A percentile compares a stretch with the other conserved stretches of the same genome.
phyloP scores from a whole-genome alignment of 768 basidiomycete species.

The Russula olivacea region DNA sequence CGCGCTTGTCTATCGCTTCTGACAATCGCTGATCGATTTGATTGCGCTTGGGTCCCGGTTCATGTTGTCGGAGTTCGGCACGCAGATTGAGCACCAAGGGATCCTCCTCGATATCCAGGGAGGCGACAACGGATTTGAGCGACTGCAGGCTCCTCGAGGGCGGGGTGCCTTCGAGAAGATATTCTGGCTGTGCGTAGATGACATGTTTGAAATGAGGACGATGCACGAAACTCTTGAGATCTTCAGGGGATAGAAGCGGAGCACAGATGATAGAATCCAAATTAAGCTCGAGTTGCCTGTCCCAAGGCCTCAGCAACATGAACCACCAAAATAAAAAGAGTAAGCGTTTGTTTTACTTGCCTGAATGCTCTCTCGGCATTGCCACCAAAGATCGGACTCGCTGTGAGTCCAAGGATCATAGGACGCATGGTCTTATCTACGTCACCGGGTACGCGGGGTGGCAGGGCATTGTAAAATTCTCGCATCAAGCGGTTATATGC shows the following conservation, averaged over 20 bases:
- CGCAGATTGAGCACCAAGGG: conserved; percentile 55
- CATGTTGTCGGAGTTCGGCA: conserved; percentile 37
- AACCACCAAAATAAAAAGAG: neutral
- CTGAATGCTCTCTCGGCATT: conserved; percentile 54
- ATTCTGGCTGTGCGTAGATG: conserved; percentile 38
- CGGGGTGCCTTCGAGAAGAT: conserved; percentile 30
- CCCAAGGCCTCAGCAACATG: conserved; percentile 9
- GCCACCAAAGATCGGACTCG: conserved; percentile 79
- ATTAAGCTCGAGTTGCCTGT: conserved; percentile 62
- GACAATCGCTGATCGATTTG: conserved; percentile 64
- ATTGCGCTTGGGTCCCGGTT: conserved; percentile 37
- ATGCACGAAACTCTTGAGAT: conserved; percentile 56
- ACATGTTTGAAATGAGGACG: conserved; percentile 59
- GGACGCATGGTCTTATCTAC: conserved; percentile 40
- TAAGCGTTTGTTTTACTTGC: conserved; percentile 34
- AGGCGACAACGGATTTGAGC: conserved; percentile 38
- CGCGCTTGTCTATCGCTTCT: conserved; percentile 48
- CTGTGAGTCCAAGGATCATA: conserved; percentile 70
- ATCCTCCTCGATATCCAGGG: conserved; percentile 59
- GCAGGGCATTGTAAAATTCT: conserved; percentile 59
- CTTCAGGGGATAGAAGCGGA: conserved; percentile 48
- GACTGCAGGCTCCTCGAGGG: conserved; percentile 49
- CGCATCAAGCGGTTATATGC: conserved; percentile 75
- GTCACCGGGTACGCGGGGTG: conserved; percentile 32
- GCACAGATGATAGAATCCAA: conserved; percentile 62